Evolutionary conservation across 2,329 filamentous ascomycete genomes (phyloP), one percentile per base, ranked within the genome.

Genomic region (Monosporascus sp.): DNA sequence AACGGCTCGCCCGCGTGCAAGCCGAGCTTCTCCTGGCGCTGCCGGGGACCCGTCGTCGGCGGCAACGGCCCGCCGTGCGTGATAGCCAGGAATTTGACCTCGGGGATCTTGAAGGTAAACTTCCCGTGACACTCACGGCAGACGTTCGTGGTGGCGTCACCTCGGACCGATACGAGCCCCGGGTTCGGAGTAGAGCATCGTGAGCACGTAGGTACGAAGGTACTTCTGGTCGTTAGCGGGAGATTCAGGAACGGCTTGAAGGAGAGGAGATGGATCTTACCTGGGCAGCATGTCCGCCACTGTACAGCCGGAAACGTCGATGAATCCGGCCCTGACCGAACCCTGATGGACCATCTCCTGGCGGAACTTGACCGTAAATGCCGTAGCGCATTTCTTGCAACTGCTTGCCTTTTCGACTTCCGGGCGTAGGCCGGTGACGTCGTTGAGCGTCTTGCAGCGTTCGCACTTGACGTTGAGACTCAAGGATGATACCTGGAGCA

Each of bases 61-160:
- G 71, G 72, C 8, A 68, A 61, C 2, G 74, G 70, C n/a, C 74
- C 70, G 28, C 78, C 79, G 18, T 78, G 75, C 7, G 85, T 84
- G 62, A 92, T 84, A 59, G 84, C 78, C 35, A 93, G 78, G 70
- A 95, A 91, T 66, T 88, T 89, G 58, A 91, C 81, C 57, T 91
- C 85, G 24, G 87, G 87, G 47, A 94, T 82, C 67, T 85, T 86
- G 71, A 94, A 89, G 17, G 82, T 87, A 80, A 94, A 92, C 67
- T 86, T 87, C 51, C 78, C 77, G 74, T 94, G 89, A 67, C 90
- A 95, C 63, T 87, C 81, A 48, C 89, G 83, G 71, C 90, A 95
- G 38, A 90, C 80, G 54, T 90, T 88, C 63, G 84, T 85, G 22
- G 83, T 81, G 18, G 82, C 82, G 55, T 93, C 88, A 46, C 88